Percentiles rank a stretch among this genome's conserved stretches.
Conservation (phyloP, 2,329 filamentous ascomycete species). For the Botrytis pseudocinerea region DNA sequence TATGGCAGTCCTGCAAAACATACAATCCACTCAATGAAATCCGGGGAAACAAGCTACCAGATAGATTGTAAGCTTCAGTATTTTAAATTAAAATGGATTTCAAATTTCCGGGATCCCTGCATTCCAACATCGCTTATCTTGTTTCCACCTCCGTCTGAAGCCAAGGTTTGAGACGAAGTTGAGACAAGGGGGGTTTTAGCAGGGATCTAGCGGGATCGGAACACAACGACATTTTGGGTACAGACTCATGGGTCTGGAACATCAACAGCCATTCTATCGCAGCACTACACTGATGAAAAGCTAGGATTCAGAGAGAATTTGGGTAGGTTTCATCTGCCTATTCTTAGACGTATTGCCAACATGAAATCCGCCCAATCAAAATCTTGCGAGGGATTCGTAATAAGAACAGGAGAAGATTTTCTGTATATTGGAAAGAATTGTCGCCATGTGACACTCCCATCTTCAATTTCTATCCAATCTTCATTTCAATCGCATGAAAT, state of each 20-base stretch:
- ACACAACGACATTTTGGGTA: neutral
- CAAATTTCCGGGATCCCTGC: neutral
- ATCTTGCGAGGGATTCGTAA: no score
- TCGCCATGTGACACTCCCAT: neutral
- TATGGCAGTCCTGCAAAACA: neutral
- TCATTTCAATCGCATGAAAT: neutral
- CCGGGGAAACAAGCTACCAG: slow-evolving; percentile 22
- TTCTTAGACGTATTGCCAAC: neutral
- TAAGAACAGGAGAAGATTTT: neutral
- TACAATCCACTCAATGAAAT: neutral
- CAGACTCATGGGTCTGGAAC: neutral
- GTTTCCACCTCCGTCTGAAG: neutral
- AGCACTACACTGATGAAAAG: neutral
- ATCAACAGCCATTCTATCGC: neutral
- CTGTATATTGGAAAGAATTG: no score
- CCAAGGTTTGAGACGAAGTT: slow-evolving; percentile 18
- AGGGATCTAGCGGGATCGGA: neutral
- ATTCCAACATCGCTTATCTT: slow-evolving; percentile 17
- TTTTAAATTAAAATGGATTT: neutral
- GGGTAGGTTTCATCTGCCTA: neutral
- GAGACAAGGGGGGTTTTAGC: slow-evolving; percentile 21
- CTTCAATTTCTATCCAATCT: neutral
- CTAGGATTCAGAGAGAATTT: neutral
- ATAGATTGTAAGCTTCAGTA: slow-evolving; percentile 16
- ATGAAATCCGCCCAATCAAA: slow-evolving; percentile 1